phyloP scores from a whole-genome alignment of 148 eudicot species.

The Amaranthus hypochondriacus region DNA sequence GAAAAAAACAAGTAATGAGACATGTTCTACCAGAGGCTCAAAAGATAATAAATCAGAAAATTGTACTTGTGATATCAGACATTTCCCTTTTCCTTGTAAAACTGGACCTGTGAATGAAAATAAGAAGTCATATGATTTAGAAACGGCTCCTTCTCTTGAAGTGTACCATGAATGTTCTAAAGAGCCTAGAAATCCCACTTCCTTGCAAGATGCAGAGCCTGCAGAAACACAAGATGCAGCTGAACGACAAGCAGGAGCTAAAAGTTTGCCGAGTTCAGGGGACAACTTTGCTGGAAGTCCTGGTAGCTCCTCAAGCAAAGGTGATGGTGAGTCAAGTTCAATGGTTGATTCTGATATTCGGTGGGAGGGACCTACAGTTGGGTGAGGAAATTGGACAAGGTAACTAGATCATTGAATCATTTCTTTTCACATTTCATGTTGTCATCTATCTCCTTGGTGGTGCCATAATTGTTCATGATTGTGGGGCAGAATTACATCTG shows the following conservation, averaged over 20 bases:
- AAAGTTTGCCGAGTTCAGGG: conserved; percentile 27
- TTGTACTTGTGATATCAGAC: background rate
- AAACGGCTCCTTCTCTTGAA: conserved; percentile 9
- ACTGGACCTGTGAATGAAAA: background rate
- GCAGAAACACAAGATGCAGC: conserved; percentile 30
- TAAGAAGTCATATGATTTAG: background rate
- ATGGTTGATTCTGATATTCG: conserved; percentile 46
- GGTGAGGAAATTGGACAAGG: conserved; percentile 81
- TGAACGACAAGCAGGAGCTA: conserved; percentile 28
- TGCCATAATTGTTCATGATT: too few species aligned
- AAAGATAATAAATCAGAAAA: conserved; percentile 20
- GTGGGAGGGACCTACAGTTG: conserved; percentile 73
- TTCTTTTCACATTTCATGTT: background rate
- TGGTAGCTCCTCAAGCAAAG: conserved; percentile 44
- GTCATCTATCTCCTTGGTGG: too few species aligned
- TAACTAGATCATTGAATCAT: conserved; percentile 17
- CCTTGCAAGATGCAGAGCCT: conserved; percentile 29
- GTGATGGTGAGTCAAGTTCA: conserved; percentile 35
- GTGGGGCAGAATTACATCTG: background rate
- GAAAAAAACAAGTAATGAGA: conserved; percentile 16
- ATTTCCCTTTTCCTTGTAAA: too few species aligned
- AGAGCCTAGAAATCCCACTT: conserved; percentile 12
- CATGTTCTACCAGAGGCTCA: conserved; percentile 23
- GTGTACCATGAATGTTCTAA: conserved; percentile 21
- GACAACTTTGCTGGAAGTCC: conserved; percentile 32